phyloP scores from a whole-genome alignment of 1,284 basidiomycete genomes.

The Fomitopsis pinicola region DNA sequence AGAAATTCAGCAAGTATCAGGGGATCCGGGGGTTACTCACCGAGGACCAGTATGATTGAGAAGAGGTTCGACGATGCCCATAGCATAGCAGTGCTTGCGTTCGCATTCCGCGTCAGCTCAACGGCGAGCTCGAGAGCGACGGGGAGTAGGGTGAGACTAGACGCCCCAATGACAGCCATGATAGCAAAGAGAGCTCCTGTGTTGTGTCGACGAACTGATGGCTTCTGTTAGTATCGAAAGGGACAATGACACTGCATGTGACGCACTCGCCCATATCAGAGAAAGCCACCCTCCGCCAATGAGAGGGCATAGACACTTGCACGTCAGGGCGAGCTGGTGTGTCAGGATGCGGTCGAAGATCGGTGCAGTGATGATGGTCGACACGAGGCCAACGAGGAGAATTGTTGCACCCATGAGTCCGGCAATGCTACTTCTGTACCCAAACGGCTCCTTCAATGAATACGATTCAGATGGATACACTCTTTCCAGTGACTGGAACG shows the following conservation, averaged over 20 bases:
- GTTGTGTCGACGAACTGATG: slow-evolving; percentile 32
- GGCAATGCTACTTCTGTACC: slow-evolving; percentile 55
- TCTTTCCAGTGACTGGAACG: background rate
- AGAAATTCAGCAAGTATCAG: background rate
- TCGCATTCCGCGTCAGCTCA: slow-evolving; percentile 73
- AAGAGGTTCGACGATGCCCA: slow-evolving; percentile 71
- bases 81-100: slow-evolving; percentile 65
- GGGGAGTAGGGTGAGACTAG: slow-evolving; percentile 65
- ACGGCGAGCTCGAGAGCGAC: slow-evolving; percentile 70
- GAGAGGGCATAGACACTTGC: slow-evolving; percentile 55
- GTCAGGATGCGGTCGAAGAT: slow-evolving; percentile 74
- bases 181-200: slow-evolving; percentile 55
- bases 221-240: background rate
- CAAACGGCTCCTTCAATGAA: slow-evolving; percentile 51
- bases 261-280: slow-evolving; percentile 70
- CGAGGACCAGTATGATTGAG: slow-evolving; percentile 56
- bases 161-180: slow-evolving; percentile 63
- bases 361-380: slow-evolving; percentile 60
- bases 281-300: slow-evolving; percentile 60
- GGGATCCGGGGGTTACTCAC: slow-evolving; percentile 34
- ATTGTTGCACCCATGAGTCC: slow-evolving; percentile 65
- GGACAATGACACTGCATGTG: background rate
- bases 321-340: slow-evolving; percentile 52
- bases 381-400: slow-evolving; percentile 60
- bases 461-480: background rate